Conservation (phyloP, 345 rosid genomes). For the Ailanthus altissimus region DNA sequence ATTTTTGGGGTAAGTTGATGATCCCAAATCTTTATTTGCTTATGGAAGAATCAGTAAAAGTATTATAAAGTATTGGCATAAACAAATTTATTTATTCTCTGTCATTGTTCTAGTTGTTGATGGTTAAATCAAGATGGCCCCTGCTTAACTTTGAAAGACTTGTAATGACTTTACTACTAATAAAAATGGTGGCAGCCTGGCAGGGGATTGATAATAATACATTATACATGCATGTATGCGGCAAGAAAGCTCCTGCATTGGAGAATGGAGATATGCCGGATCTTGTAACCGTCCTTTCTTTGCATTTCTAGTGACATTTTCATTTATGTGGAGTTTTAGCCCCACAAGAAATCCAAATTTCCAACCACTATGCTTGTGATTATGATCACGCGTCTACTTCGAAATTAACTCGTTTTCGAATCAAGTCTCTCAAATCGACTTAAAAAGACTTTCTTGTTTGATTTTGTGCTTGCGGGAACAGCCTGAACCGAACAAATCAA, state of each 20-base stretch:
- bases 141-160: neutral
- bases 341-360: neutral
- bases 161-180: neutral
- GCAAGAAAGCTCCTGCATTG: neutral
- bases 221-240: neutral
- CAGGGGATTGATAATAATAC: neutral
- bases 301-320: neutral
- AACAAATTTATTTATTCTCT: too few species aligned
- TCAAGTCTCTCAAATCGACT: neutral
- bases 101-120: neutral
- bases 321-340: neutral
- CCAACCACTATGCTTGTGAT: neutral
- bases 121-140: neutral
- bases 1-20: neutral
- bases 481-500: neutral
- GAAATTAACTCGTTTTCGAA: neutral
- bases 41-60: neutral
- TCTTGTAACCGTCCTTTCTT: neutral
- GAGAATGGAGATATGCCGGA: neutral
- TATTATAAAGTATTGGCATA: too few species aligned
- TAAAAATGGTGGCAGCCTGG: neutral
- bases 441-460: neutral
- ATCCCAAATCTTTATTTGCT: neutral
- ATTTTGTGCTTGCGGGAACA: neutral
- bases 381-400: neutral